These are phyloP conservation scores for Eremochloa ophiuroides DNA, from an alignment of 176 grass and related monocot species.

Conservation along the genomic window DNA sequence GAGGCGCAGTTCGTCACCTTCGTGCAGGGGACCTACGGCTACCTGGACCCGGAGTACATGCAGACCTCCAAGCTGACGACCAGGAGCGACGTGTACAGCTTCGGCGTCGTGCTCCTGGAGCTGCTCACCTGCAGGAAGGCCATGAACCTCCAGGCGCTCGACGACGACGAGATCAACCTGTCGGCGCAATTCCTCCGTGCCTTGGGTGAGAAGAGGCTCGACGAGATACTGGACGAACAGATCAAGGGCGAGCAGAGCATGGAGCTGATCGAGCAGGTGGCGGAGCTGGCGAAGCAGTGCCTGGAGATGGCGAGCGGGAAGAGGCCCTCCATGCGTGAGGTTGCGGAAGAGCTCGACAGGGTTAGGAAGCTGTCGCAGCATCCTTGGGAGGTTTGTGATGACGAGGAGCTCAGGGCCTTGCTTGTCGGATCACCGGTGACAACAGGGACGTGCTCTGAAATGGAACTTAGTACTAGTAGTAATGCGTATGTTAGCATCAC, in stretches of 20 bases:
- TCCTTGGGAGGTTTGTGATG: constrained; percentile 27
- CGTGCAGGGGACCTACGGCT: constrained; percentile 64
- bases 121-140: constrained; percentile 60
- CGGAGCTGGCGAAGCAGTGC: constrained; percentile 50
- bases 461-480: not conserved
- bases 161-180: constrained; percentile 37
- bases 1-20: constrained; percentile 52
- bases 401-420: constrained; percentile 32
- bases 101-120: constrained; percentile 75
- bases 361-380: constrained; percentile 30
- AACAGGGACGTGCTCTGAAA: not conserved
- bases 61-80: constrained; percentile 30
- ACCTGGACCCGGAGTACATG: constrained; percentile 66
- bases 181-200: constrained; percentile 35
- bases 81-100: constrained; percentile 81
- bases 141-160: constrained; percentile 22
- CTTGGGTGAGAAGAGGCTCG: constrained; percentile 29
- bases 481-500: not conserved
- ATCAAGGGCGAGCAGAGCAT: constrained; percentile 35
- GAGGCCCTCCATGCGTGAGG: constrained; percentile 52
- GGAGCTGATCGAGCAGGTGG: constrained; percentile 36
- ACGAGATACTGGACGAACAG: constrained; percentile 48
- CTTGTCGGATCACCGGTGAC: constrained; percentile 6
- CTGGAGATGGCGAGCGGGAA: constrained; percentile 53
- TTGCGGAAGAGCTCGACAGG: constrained; percentile 42